Evolutionary conservation across 1,284 basidiomycete genomes (phyloP), one percentile per base, ranked within the genome.

Genomic region (Grifola frondosa): DNA sequence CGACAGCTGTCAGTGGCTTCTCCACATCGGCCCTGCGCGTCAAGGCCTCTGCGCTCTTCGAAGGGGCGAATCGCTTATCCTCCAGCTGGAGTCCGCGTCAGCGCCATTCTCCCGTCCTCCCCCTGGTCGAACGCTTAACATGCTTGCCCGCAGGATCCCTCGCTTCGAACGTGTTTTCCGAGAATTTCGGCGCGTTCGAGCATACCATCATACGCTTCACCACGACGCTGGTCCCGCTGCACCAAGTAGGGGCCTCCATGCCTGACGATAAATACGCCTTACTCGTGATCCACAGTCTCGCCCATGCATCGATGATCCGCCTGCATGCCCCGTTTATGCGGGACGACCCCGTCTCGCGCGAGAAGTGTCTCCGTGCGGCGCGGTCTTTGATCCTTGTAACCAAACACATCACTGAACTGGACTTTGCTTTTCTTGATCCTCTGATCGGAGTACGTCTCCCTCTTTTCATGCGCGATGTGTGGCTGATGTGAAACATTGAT

Each of bases 41-140:
- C 34, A 89, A 89, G 64, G 84, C 84, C 9, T 80, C 86, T n/a
- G 75, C 83, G 12, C 70, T 90, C 17, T 84, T 84, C 55, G 75
- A 85, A 44, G 78, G 76, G 31, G 84, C 85, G 24, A 75, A 80
- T 49, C 67, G 71, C 41, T 61, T 88, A 21, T 72, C 81, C 16
- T 71, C 71, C 20, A 74, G 67, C 53, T 84, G 82, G 80, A 76
- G 74, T 58, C 62, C 75, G 43, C 73, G 80, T 81, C 65, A 54
- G 79, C 42, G 50, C 49, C 21, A 21, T 23, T 34, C 51, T 46
- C 48, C 42, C 40, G 40, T 37, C 36, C 42, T 46, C 37, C 33
- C 28, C 43, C 28, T 55, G 42, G 19, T 39, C 46, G n/a, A 36
- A 37, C 44, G 19, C 53, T 52, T 41, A 55, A 45, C 42, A 40